phyloP scores from a whole-genome alignment of 1,139 yeast genomes.

The Candida sojae region DNA sequence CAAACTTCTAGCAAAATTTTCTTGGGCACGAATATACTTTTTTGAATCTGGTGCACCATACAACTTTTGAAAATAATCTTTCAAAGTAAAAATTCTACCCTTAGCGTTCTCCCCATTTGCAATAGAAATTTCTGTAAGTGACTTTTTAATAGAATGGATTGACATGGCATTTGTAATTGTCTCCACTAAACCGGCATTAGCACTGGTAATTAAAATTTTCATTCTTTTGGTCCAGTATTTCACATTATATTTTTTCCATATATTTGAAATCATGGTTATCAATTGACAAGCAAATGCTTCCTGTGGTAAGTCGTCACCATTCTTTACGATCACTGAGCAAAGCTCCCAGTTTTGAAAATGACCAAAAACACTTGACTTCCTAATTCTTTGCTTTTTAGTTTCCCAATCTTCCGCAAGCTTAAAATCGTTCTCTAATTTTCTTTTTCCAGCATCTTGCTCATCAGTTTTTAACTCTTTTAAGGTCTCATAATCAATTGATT shows the following conservation, averaged over 20 bases:
- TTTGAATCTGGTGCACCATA: slow-evolving; percentile 63
- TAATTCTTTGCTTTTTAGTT: slow-evolving; percentile 74
- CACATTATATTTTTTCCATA: slow-evolving; percentile 71
- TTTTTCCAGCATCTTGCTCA: slow-evolving; percentile 72
- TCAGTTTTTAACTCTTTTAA: slow-evolving; percentile 47
- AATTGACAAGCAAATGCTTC: slow-evolving; percentile 97
- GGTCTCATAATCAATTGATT: slow-evolving; percentile 50
- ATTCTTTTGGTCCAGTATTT: slow-evolving; percentile 90
- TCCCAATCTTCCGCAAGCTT: slow-evolving; percentile 95
- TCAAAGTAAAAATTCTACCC: slow-evolving; percentile 68
- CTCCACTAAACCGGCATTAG: slow-evolving; percentile 88
- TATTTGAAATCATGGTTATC: slow-evolving; percentile 78
- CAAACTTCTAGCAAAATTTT: slow-evolving; percentile 77
- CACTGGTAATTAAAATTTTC: slow-evolving; percentile 89
- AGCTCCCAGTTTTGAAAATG: slow-evolving; percentile 91
- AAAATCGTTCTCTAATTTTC: slow-evolving; percentile 88
- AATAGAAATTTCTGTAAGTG: slow-evolving; percentile 75
- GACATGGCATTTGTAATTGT: slow-evolving; percentile 94
- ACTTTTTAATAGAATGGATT: slow-evolving; percentile 90
- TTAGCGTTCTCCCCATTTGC: slow-evolving; percentile 64
- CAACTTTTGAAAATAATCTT: slow-evolving; percentile 73
- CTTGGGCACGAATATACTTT: slow-evolving; percentile 71
- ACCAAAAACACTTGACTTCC: slow-evolving; percentile 77
- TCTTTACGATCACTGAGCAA: slow-evolving; percentile 92
- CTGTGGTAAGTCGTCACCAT: slow-evolving; percentile 93